Percentiles rank a stretch among this genome's conserved stretches.
phyloP scores from a whole-genome alignment of 495 filamentous ascomycete species.

The Penicillium simplicissimum region DNA sequence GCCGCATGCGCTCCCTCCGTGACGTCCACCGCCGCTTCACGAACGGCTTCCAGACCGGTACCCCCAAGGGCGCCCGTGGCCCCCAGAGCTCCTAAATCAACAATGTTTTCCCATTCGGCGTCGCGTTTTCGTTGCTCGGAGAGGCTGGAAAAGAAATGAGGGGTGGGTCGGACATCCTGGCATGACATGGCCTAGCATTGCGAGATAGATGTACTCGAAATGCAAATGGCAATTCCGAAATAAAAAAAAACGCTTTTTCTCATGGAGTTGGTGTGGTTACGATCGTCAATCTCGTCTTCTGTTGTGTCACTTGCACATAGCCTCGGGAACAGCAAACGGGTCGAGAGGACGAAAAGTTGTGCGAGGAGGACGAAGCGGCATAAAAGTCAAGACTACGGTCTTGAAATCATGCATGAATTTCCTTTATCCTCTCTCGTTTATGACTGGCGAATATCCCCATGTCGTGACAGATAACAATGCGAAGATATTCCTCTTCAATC shows the following conservation, averaged over 20 bases:
- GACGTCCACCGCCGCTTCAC: constrained; percentile 84
- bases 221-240: constrained; percentile 44
- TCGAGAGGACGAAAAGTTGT: constrained; percentile 23
- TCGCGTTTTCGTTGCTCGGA: constrained; percentile 48
- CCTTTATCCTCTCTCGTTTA: constrained; percentile 44
- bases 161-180: constrained; percentile 35
- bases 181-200: constrained; percentile 48
- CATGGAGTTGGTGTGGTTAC: constrained; percentile 45
- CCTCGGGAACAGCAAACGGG: constrained; percentile 22
- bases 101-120: constrained; percentile 37
- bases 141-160: constrained; percentile 45
- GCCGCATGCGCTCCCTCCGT: constrained; percentile 90
- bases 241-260: constrained; percentile 36
- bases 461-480: constrained; percentile 45
- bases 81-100: constrained; percentile 48
- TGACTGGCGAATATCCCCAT: constrained; percentile 49
- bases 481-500: constrained; percentile 38
- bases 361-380: constrained; percentile 25
- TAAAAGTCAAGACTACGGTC: constrained; percentile 30
- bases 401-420: constrained; percentile 47
- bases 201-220: constrained; percentile 39
- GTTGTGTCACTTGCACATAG: constrained; percentile 5
- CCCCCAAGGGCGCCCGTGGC: constrained; percentile 82
- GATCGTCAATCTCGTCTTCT: constrained; percentile 20
- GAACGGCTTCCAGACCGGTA: constrained; percentile 93